Conservation (phyloP, 1,139 yeast species). For the Blastobotrys apis region DNA sequence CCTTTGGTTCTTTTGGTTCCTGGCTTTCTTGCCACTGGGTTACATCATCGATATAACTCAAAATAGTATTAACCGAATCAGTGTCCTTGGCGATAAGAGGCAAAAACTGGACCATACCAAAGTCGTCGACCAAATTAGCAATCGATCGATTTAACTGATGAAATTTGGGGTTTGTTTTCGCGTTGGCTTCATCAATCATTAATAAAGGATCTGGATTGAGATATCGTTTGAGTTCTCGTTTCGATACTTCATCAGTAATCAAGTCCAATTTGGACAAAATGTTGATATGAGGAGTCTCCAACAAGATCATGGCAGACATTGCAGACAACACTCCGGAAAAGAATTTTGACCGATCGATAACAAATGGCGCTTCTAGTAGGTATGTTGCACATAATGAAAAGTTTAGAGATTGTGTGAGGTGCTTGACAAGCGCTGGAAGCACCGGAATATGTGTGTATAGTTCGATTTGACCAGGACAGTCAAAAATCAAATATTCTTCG, state of each 20-base stretch:
- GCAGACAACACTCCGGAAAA: constrained; percentile 95
- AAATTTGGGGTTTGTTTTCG: constrained; percentile 67
- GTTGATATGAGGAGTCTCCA: constrained; percentile 93
- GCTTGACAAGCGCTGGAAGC: constrained; percentile 80
- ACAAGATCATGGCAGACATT: constrained; percentile 94
- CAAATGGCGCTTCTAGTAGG: constrained; percentile 88
- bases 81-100: constrained; percentile 84
- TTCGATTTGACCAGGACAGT: constrained; percentile 98
- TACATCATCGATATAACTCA: constrained; percentile 91
- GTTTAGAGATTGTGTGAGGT: constrained; percentile 70
- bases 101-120: constrained; percentile 96
- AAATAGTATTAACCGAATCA: constrained; percentile 73
- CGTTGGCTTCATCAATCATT: constrained; percentile 49
- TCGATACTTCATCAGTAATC: constrained; percentile 59
- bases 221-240: constrained; percentile 73
- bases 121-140: constrained; percentile 82
- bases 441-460: constrained; percentile 93
- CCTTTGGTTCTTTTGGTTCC: constrained; percentile 94
- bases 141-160: constrained; percentile 71
- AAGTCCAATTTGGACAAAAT: constrained; percentile 82
- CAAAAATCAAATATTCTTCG: constrained; percentile 90
- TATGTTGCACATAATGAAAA: constrained; percentile 91
- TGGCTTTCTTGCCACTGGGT: constrained; percentile 97
- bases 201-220: constrained; percentile 88
- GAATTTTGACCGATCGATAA: constrained; percentile 83